Conservation (phyloP, 2,329 filamentous ascomycete genomes). For the Ophiostoma quercus region DNA sequence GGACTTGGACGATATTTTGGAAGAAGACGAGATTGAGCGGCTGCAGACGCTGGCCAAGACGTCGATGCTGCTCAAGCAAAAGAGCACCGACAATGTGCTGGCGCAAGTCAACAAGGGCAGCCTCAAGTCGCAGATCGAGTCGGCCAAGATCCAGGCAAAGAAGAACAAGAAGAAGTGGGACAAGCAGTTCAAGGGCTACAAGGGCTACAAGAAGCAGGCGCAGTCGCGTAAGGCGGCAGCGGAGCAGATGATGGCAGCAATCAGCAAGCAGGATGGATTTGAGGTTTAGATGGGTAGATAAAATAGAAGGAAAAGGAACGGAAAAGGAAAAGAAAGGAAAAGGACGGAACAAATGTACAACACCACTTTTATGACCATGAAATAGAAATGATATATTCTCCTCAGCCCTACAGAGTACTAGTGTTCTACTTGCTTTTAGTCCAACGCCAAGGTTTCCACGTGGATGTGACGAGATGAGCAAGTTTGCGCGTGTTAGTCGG, state of each 20-base stretch:
- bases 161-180: constrained; percentile 17
- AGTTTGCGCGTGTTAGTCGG: constrained; percentile 20
- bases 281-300: not conserved
- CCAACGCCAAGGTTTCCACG: not conserved
- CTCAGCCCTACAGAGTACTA: not conserved
- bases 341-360: not conserved
- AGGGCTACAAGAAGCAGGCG: constrained; percentile 3
- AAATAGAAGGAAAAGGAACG: not conserved
- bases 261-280: constrained; percentile 5
- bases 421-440: not conserved
- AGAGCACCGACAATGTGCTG: constrained; percentile 8
- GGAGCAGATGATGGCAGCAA: constrained; percentile 34
- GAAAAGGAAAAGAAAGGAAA: not conserved
- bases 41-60: not conserved
- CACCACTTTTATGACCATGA: not conserved
- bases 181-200: constrained; percentile 13
- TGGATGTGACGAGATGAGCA: constrained; percentile 19
- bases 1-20: not conserved
- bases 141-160: constrained; percentile 15
- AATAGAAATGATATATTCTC: not conserved
- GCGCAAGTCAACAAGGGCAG: constrained; percentile 1
- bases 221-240: constrained; percentile 36
- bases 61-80: not conserved
- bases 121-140: not conserved
- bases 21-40: not conserved